These are phyloP conservation scores for Phaeotremella skinneri DNA, from an alignment of 768 basidiomycete genomes.

Conservation along the genomic window DNA sequence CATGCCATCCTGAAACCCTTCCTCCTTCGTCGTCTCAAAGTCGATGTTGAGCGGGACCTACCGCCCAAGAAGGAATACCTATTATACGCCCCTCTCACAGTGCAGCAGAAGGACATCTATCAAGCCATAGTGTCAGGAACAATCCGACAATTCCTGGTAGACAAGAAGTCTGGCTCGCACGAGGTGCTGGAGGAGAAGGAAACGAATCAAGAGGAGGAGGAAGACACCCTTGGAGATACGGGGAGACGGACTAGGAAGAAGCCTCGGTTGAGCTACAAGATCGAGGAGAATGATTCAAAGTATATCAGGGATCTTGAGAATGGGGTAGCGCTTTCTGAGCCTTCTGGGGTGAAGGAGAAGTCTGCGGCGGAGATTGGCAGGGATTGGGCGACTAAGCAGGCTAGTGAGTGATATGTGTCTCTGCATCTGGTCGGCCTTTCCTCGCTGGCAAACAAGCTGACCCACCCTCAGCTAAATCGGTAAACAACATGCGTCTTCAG, in stretches of 20 bases:
- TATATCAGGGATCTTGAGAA: constrained; percentile 49
- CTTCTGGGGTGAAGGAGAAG: constrained; percentile 50
- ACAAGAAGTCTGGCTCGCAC: constrained; percentile 56
- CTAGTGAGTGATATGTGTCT: constrained; percentile 56
- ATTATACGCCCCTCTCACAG: constrained; percentile 82
- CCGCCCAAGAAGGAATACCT: constrained; percentile 88
- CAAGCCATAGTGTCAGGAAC: constrained; percentile 71
- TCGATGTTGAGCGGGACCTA: constrained; percentile 81
- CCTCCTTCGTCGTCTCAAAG: constrained; percentile 84
- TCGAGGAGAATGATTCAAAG: constrained; percentile 49
- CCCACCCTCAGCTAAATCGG: constrained; percentile 63
- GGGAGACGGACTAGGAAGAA: constrained; percentile 29
- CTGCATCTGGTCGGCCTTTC: not conserved
- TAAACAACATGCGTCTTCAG: constrained; percentile 90
- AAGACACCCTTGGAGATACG: constrained; percentile 13
- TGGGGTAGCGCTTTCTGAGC: constrained; percentile 42
- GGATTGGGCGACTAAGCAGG: constrained; percentile 62
- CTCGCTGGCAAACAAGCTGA: constrained; percentile 7
- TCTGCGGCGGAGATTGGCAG: constrained; percentile 60
- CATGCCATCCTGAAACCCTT: constrained; percentile 94
- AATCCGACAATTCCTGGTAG: constrained; percentile 58
- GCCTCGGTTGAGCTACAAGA: constrained; percentile 41
- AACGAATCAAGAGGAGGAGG: constrained; percentile 46
- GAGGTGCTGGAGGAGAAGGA: constrained; percentile 26
- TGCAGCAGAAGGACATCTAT: constrained; percentile 79